These are phyloP conservation scores for Chlorophyllum brunneum DNA, from an alignment of 768 basidiomycete species.

Conservation along the genomic window DNA sequence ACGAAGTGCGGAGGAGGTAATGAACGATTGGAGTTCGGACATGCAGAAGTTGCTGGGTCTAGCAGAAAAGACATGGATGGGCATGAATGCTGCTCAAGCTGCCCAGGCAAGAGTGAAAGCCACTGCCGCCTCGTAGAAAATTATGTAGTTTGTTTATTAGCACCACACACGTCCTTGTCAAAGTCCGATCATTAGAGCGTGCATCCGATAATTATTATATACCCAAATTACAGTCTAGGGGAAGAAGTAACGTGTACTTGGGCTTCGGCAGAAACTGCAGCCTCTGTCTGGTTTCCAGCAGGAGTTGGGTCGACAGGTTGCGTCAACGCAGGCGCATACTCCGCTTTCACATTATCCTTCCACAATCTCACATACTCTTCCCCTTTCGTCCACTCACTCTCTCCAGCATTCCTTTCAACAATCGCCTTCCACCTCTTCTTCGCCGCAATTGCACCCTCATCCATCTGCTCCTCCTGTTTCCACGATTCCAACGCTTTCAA, in stretches of 20 bases:
- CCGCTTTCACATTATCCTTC: conserved; percentile 65
- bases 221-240: background rate
- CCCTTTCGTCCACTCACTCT: conserved; percentile 65
- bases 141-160: background rate
- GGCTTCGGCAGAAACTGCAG: background rate
- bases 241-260: background rate
- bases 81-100: conserved; percentile 85
- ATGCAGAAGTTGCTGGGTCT: conserved; percentile 88
- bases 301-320: conserved; percentile 21
- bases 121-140: conserved; percentile 19
- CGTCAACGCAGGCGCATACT: conserved; percentile 56
- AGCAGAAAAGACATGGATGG: conserved; percentile 99
- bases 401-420: conserved; percentile 41
- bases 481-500: conserved; percentile 57
- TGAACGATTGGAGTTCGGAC: conserved; percentile 98
- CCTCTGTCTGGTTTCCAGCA: background rate
- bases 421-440: conserved; percentile 78
- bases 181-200: background rate
- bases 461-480: conserved; percentile 50
- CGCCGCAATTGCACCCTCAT: conserved; percentile 57
- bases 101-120: conserved; percentile 62
- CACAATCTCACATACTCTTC: conserved; percentile 69
- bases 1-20: conserved; percentile 83
- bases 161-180: background rate
- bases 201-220: conserved; percentile 6